Conservation (phyloP, 2,329 filamentous ascomycete genomes). For the Aspergillus sp. region DNA sequence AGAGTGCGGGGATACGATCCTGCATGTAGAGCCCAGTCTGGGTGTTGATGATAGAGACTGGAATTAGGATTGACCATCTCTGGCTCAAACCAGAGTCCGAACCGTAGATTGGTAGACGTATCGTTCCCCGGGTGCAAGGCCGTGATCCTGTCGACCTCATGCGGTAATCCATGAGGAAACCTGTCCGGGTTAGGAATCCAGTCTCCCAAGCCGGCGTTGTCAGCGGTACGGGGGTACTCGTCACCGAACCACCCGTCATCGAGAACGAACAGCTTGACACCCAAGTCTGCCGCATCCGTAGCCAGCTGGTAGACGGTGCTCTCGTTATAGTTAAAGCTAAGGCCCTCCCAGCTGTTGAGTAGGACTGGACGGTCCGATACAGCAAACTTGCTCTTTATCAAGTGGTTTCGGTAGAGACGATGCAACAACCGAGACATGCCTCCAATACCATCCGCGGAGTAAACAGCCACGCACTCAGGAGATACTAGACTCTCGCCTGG, state of each 20-base stretch:
- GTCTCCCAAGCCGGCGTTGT: conserved; percentile 60
- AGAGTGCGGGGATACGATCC: conserved; percentile 56
- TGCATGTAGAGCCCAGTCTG: conserved; percentile 62
- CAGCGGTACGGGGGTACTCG: conserved; percentile 58
- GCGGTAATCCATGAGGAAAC: conserved; percentile 57
- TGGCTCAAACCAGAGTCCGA: conserved; percentile 66
- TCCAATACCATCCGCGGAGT: conserved; percentile 57
- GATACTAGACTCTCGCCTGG: conserved; percentile 58
- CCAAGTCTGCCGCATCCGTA: conserved; percentile 55
- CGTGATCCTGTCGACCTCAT: conserved; percentile 53
- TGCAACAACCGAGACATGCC: conserved; percentile 63
- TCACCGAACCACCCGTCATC: conserved; percentile 68
- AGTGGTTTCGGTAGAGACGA: conserved; percentile 59
- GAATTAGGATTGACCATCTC: conserved; percentile 67
- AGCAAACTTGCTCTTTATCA: conserved; percentile 57
- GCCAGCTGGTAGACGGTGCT: conserved; percentile 56
- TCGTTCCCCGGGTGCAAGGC: conserved; percentile 46
- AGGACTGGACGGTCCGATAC: conserved; percentile 53
- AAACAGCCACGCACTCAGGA: conserved; percentile 62
- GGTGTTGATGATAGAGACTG: conserved; percentile 58
- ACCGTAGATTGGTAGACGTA: conserved; percentile 50
- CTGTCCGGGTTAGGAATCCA: conserved; percentile 58
- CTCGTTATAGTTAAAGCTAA: conserved; percentile 58
- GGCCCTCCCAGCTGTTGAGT: conserved; percentile 66
- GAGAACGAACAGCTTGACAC: conserved; percentile 62